Percentiles rank a stretch among this genome's conserved stretches.
These are phyloP conservation scores for Dissophora ornata DNA, from an alignment of 192 early-diverging fungal genomes.

Conservation along the genomic window DNA sequence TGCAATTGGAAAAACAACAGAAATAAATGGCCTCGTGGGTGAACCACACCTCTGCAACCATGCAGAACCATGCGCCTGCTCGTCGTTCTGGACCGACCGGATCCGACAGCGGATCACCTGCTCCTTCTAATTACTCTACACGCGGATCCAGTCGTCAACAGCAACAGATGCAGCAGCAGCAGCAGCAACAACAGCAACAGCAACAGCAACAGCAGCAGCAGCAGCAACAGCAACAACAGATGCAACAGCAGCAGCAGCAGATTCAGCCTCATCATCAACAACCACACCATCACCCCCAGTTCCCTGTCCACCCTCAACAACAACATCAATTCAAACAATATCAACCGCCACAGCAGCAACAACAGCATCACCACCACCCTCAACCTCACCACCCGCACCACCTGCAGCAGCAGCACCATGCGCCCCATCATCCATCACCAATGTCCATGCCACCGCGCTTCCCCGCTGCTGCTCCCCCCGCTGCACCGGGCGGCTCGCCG, in stretches of 20 bases:
- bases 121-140: conserved; percentile 8
- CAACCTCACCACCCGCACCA: not conserved
- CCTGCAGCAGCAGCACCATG: conserved; percentile 1
- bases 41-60: conserved; percentile 41
- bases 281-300: not conserved
- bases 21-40: conserved; percentile 46
- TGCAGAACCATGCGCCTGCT: conserved; percentile 22
- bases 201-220: conserved; percentile 4
- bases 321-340: conserved; percentile 2
- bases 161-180: conserved; percentile 1
- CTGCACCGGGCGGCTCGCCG: not conserved
- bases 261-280: conserved; percentile 7
- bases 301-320: not conserved
- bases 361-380: conserved; percentile 4
- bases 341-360: conserved; percentile 2
- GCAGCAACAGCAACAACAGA: not conserved
- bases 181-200: not conserved
- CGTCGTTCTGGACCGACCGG: not conserved
- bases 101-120: conserved; percentile 13
- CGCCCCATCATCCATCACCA: not conserved
- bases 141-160: conserved; percentile 19
- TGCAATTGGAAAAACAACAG: too few relatives aligned
- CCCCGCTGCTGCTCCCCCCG: not conserved
- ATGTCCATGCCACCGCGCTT: conserved; percentile 1
- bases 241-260: not conserved